phyloP scores from a whole-genome alignment of 2,329 filamentous ascomycete genomes.

The Fragosphaeria purpurea region DNA sequence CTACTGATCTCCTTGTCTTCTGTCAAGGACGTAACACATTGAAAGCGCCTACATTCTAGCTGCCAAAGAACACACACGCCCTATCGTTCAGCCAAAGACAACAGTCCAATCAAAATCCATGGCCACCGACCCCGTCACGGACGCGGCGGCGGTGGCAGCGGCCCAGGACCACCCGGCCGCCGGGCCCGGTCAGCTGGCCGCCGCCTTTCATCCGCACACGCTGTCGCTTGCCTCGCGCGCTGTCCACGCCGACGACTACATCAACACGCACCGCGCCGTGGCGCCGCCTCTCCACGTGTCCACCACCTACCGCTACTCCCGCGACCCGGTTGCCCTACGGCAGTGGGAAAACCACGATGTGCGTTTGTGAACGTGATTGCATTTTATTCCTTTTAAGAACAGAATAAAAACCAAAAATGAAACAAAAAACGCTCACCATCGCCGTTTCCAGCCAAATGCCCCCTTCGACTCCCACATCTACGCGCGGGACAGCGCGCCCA shows the following conservation, averaged over 20 bases:
- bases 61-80: too few species aligned
- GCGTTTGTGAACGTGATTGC: slow-evolving; percentile 19
- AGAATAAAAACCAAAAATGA: too few species aligned
- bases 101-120: too few species aligned
- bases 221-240: slow-evolving; percentile 57
- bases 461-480: slow-evolving; percentile 64
- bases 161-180: not conserved
- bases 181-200: slow-evolving; percentile 17
- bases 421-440: slow-evolving; percentile 15
- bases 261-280: slow-evolving; percentile 67
- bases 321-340: slow-evolving; percentile 56
- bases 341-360: slow-evolving; percentile 45
- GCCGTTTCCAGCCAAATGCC: slow-evolving; percentile 28
- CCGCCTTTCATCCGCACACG: slow-evolving; percentile 23
- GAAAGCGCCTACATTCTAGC: too few species aligned
- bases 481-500: slow-evolving; percentile 70
- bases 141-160: not conserved
- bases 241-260: slow-evolving; percentile 72
- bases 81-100: too few species aligned
- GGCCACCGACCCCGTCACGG: too few species aligned
- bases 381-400: too few species aligned
- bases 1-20: too few species aligned
- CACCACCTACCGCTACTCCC: slow-evolving; percentile 77
- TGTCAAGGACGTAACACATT: too few species aligned
- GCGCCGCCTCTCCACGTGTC: slow-evolving; percentile 84